Percentiles rank a stretch among this genome's conserved stretches.
Evolutionary conservation across 78 protist species (phyloP).

Genomic region (Polysphondylium violaceum): DNA sequence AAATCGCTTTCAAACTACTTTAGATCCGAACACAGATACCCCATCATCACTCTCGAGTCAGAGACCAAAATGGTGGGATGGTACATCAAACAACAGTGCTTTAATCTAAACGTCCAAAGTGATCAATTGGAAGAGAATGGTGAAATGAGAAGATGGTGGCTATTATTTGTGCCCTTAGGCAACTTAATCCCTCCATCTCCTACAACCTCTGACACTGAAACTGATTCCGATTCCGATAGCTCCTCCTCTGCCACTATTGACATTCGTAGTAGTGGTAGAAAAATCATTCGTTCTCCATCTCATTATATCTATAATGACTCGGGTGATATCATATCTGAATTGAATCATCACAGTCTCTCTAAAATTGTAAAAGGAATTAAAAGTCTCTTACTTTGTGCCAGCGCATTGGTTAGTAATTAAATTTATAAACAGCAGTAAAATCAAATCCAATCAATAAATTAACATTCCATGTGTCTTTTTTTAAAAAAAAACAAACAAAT

Average conservation of each 20-base stretch:
- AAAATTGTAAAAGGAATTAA: background rate
- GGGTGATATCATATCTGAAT: background rate
- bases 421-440: no score
- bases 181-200: background rate
- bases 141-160: constrained; percentile 40
- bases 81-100: constrained; percentile 28
- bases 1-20: constrained; percentile 8
- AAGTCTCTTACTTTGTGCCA: background rate
- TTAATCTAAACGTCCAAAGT: constrained; percentile 15
- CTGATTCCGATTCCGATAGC: background rate
- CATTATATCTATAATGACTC: background rate
- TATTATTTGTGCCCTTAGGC: constrained; percentile 52
- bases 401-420: no score
- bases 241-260: constrained; percentile 3
- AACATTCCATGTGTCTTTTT: no score
- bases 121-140: constrained; percentile 43
- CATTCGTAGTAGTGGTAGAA: no score
- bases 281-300: background rate
- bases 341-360: background rate
- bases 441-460: no score
- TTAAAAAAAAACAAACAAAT: no score
- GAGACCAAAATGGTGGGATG: constrained; percentile 67
- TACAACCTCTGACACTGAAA: background rate
- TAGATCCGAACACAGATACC: constrained; percentile 32
- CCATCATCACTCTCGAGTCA: constrained; percentile 47